A percentile compares a stretch with the other conserved stretches of the same genome.
These are phyloP conservation scores for Aureobasidium pullulans DNA, from an alignment of 2,329 filamentous ascomycete genomes.

Conservation along the genomic window DNA sequence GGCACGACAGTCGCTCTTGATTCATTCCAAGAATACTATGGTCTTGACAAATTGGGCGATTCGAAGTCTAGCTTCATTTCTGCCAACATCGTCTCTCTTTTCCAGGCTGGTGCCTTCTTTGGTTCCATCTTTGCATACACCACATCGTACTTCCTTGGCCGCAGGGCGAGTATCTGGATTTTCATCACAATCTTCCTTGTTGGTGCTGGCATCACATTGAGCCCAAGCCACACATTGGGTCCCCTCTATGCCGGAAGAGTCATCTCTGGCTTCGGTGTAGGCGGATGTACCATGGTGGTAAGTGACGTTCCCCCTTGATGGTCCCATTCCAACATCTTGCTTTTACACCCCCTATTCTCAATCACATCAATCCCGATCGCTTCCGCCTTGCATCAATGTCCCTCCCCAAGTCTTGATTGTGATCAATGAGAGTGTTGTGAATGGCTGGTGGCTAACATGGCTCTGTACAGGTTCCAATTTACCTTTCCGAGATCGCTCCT, in stretches of 20 bases:
- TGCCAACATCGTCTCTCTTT: slow-evolving; percentile 72
- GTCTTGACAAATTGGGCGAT: slow-evolving; percentile 46
- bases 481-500: slow-evolving; percentile 51
- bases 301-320: not conserved
- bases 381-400: too few relatives aligned
- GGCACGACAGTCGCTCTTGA: slow-evolving; percentile 65
- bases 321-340: too few relatives aligned
- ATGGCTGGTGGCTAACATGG: not conserved
- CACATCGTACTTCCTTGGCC: slow-evolving; percentile 59
- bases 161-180: slow-evolving; percentile 57
- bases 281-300: slow-evolving; percentile 48
- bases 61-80: slow-evolving; percentile 52
- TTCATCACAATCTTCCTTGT: slow-evolving; percentile 59
- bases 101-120: slow-evolving; percentile 79
- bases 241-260: slow-evolving; percentile 51
- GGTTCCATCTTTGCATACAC: slow-evolving; percentile 62
- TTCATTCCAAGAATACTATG: slow-evolving; percentile 63
- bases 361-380: not conserved
- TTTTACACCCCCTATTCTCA: not conserved
- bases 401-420: too few relatives aligned
- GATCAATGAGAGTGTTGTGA: not conserved
- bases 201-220: slow-evolving; percentile 66
- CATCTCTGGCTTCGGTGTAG: slow-evolving; percentile 50
- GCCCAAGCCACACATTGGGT: slow-evolving; percentile 54
- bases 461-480: slow-evolving; percentile 40